Conservation (phyloP, 192 early-diverging fungal genomes). For the Backusella mclennaniae region DNA sequence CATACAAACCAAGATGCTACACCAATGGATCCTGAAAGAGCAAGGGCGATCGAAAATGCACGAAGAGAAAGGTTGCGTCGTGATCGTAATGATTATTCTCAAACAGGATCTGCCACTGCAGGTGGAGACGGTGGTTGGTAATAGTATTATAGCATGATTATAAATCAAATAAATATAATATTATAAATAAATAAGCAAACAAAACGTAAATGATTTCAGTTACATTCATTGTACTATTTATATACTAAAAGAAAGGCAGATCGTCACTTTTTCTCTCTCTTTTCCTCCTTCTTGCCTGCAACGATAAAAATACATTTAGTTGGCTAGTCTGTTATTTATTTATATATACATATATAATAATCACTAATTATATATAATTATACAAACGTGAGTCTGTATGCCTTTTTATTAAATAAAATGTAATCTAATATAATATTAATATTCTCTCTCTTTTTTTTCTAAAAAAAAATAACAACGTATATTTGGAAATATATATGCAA, state of each 20-base stretch:
- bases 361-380: not conserved
- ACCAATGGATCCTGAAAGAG: not conserved
- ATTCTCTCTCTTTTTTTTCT: not conserved
- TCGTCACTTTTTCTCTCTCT: not conserved
- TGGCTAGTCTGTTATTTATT: not conserved
- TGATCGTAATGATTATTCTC: not conserved
- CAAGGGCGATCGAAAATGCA: not conserved
- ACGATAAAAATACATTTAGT: not conserved
- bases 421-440: not conserved
- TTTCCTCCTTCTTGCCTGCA: not conserved
- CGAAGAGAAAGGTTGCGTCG: not conserved
- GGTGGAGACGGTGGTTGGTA: not conserved
- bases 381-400: not conserved
- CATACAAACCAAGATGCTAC: not conserved
- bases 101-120: not conserved
- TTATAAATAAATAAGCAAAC: not conserved
- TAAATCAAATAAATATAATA: not conserved
- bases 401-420: not conserved
- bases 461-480: not conserved
- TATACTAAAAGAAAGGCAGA: not conserved
- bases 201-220: not conserved
- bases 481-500: not conserved
- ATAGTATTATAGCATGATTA: not conserved
- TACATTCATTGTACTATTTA: not conserved
- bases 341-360: not conserved